These are phyloP conservation scores for Trichosanthes cucumerina DNA, from an alignment of 306 rosid species.

Conservation along the genomic window DNA sequence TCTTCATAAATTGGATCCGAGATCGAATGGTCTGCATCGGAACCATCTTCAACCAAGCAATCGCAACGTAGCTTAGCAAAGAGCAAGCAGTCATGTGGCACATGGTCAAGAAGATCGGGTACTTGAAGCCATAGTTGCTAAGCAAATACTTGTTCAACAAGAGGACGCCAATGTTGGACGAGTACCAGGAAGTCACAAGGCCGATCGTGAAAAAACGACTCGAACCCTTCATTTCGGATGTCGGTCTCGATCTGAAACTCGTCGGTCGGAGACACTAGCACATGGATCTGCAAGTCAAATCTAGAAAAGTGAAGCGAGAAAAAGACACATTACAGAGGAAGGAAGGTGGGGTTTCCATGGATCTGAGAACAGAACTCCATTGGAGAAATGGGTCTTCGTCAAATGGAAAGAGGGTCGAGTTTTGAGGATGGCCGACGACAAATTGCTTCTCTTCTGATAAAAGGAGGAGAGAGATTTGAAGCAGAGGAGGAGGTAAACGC, in stretches of 20 bases:
- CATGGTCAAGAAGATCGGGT: conserved; percentile 98
- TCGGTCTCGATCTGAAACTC: conserved; percentile 20
- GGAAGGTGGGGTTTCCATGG: conserved; percentile 39
- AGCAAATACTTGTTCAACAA: conserved; percentile 86
- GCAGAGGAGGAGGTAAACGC: conserved; percentile 7
- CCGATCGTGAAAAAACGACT: conserved; percentile 81
- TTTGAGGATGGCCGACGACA: conserved; percentile 29
- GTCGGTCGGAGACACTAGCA: conserved; percentile 3
- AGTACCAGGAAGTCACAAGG: conserved; percentile 73
- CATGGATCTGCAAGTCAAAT: conserved; percentile 42
- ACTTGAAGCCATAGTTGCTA: conserved; percentile 92
- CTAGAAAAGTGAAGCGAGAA: conserved; percentile 21
- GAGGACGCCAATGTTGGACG: conserved; percentile 92
- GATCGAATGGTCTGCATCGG: conserved; percentile 94
- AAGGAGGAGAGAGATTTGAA: not conserved
- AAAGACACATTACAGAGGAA: conserved; percentile 9
- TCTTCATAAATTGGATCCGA: conserved; percentile 77
- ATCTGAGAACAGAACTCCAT: conserved; percentile 49
- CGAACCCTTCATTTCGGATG: conserved; percentile 45
- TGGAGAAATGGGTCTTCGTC: conserved; percentile 19
- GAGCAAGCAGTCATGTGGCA: conserved; percentile 99
- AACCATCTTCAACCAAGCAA: conserved; percentile 92
- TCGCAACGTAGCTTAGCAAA: conserved; percentile 77
- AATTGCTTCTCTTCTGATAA: conserved; percentile 30
- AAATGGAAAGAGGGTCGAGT: conserved; percentile 21